Conservation (phyloP, 148 eudicot species). For the Camellia granthamiana region DNA sequence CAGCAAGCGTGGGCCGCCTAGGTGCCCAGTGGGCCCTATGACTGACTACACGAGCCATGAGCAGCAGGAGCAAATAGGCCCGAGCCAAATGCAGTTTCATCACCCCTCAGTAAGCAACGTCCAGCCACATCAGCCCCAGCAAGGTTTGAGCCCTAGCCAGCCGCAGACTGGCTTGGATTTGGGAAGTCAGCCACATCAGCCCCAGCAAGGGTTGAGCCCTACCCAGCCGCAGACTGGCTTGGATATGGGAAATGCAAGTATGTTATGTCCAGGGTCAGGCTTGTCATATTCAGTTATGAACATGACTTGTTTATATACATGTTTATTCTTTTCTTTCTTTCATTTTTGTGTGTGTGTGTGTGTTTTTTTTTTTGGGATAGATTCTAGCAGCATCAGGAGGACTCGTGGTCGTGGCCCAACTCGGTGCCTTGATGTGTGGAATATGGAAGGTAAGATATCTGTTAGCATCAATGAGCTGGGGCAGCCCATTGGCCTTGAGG, state of each 20-base stretch:
- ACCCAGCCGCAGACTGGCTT: neutral
- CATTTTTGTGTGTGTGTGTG: neutral
- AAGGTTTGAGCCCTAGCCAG: constrained; percentile 7
- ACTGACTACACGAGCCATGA: constrained; percentile 8
- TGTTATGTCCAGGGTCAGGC: neutral
- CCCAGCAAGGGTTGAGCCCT: constrained; percentile 3
- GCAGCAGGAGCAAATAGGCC: constrained; percentile 3
- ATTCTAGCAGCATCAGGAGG: constrained; percentile 7
- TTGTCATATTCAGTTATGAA: neutral
- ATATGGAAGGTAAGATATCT: constrained; percentile 19
- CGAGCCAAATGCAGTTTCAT: constrained; percentile 9
- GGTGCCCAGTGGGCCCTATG: constrained; percentile 9
- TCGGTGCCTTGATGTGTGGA: constrained; percentile 23
- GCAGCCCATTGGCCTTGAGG: constrained; percentile 37
- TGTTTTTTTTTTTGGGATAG: neutral
- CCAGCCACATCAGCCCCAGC: neutral
- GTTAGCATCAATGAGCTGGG: constrained; percentile 30
- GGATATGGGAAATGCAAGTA: neutral
- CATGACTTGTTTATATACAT: neutral
- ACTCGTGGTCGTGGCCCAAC: constrained; percentile 20
- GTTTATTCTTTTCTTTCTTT: neutral
- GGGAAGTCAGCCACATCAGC: neutral
- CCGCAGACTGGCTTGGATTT: neutral
- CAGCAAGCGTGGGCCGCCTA: neutral
- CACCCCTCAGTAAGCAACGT: neutral